Conservation (phyloP, 352 stramenopile species). For the Pythium phragmitis region DNA sequence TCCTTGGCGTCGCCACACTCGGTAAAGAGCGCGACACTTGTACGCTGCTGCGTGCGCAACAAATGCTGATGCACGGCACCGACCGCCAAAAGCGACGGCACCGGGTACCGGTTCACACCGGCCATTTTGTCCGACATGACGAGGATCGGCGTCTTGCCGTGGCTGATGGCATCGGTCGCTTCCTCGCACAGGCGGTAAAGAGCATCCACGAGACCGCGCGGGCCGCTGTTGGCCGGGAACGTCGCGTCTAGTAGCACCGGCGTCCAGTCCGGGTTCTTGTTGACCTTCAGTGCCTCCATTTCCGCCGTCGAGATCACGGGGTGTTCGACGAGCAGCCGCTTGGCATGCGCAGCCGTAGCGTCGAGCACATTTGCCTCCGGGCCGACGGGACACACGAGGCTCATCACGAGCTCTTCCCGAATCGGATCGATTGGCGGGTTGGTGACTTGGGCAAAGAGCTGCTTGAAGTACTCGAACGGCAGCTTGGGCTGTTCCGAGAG, state of each 20-base stretch:
- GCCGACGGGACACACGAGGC: constrained; percentile 94
- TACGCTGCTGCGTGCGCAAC: constrained; percentile 90
- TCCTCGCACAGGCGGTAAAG: constrained; percentile 94
- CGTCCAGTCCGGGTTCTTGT: constrained; percentile 55
- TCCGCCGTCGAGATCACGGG: constrained; percentile 92
- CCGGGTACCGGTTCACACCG: constrained; percentile 82
- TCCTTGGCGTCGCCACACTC: constrained; percentile 95
- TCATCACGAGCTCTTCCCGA: constrained; percentile 97
- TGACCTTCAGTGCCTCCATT: constrained; percentile 91
- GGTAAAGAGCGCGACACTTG: constrained; percentile 89
- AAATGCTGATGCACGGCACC: constrained; percentile 97
- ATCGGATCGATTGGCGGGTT: constrained; percentile 98
- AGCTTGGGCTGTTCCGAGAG: constrained; percentile 92
- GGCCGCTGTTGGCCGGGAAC: constrained; percentile 54
- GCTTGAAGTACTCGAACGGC: constrained; percentile 98
- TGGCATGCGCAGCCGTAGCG: constrained; percentile 63
- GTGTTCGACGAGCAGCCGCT: constrained; percentile 92
- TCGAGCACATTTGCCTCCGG: constrained; percentile 94
- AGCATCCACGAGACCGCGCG: constrained; percentile 73
- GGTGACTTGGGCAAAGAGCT: constrained; percentile 94
- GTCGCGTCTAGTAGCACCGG: constrained; percentile 63
- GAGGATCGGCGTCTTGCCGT: constrained; percentile 67
- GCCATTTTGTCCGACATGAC: constrained; percentile 93
- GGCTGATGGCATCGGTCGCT: constrained; percentile 90
- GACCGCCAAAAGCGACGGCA: constrained; percentile 94